Evolutionary conservation across 257 asterid species (phyloP).

Genomic region (Solanum gandarillasii): DNA sequence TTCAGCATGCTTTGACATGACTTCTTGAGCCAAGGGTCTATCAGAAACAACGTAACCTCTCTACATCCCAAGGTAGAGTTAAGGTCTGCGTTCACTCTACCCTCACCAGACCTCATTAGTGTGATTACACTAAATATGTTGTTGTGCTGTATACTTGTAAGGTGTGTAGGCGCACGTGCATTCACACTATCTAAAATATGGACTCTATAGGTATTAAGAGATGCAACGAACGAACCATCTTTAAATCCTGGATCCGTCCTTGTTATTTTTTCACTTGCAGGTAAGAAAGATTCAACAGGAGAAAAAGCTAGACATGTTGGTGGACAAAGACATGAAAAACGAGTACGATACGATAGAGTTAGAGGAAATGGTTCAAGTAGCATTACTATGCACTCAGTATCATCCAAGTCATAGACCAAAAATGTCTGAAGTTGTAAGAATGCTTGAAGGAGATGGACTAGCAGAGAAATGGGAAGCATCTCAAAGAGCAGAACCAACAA

Average conservation of each 20-base stretch:
- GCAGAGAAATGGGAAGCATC: slow-evolving; percentile 99
- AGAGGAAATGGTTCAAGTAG: slow-evolving; percentile 92
- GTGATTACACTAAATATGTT: background rate
- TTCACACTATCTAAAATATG: background rate
- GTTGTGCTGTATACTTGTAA: background rate
- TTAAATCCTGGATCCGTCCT: background rate
- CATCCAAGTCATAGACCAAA: slow-evolving; percentile 77
- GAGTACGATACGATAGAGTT: slow-evolving; percentile 63
- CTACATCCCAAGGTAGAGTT: background rate
- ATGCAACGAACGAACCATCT: background rate
- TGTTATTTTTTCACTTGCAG: slow-evolving; percentile 19
- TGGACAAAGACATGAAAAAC: slow-evolving; percentile 59
- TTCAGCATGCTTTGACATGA: background rate
- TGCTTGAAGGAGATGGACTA: slow-evolving; percentile 95
- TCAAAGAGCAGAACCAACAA: slow-evolving; percentile 56
- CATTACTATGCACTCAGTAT: slow-evolving; percentile 74
- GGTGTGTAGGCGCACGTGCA: background rate
- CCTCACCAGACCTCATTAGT: background rate
- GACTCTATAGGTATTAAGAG: background rate
- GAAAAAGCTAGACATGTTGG: slow-evolving; percentile 73
- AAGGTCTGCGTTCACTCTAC: background rate
- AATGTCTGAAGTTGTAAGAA: slow-evolving; percentile 92
- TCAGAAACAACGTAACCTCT: background rate
- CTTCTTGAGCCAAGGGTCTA: background rate
- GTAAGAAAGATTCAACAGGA: slow-evolving; percentile 80